Evolutionary conservation across 1,139 yeast species (phyloP), one percentile per base, ranked within the genome.

Genomic region (Sugiyamaella pinicola): DNA sequence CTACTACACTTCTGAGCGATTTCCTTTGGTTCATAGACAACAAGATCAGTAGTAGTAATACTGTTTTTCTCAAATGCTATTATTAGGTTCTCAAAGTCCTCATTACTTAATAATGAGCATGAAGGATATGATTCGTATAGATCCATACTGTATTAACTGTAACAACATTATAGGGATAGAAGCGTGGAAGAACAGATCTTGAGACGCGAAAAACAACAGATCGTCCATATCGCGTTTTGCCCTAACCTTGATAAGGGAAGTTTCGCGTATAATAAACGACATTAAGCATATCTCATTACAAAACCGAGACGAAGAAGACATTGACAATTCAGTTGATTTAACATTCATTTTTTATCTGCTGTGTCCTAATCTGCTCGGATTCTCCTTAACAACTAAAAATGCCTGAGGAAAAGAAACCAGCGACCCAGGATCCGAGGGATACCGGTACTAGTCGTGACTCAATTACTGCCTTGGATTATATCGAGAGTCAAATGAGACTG

Each of bases 1-100:
- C 83, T 70, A 31, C 75, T 74, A n/a, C 79, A 56, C 37, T 71
- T 61, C 51, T 72, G 73, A 10, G 85, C 72, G 21, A 83, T 62
- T 34, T 72, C 77, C 2, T 62, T 55, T 1, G 73, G 62, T 2
- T 73, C 64, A 15, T 74, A 64, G 1, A 77, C 64, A 13, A 78
- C 60, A 21, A 80, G 64, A 52, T 80, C 83, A 3, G 73, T 59
- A 0, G 76, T 69, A 0, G 77, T 66, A 5, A 79, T 64, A 21
- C 65, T 60, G 42, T 62, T 55, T 4, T 59, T 55, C 26, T 57
- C 59, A 13, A 73, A 61, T 2, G 69, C 58, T 41, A 43, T 50
- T 38, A 57, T 54, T 44, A 64, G 56, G 39, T 55, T 62, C 40
- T 64, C 67, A 42, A 66, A 76, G 13, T 69, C 66, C 2, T 63